A percentile compares a stretch with the other conserved stretches of the same genome.
phyloP scores from a whole-genome alignment of 257 asterid genomes.

The Nicotiana tabacum region DNA sequence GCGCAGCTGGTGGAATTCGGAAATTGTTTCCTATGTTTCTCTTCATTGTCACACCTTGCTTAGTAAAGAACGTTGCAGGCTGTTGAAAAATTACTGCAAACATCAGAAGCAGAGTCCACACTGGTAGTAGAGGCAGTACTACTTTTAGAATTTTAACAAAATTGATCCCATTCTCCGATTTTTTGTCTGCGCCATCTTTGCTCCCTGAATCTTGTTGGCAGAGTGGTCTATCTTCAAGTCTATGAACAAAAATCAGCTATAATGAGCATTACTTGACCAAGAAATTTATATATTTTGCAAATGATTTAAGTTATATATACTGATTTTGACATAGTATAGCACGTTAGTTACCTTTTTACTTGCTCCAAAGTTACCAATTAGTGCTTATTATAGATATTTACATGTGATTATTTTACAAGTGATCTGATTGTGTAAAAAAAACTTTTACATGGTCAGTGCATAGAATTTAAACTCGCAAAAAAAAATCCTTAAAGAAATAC shows the following conservation, averaged over 20 bases:
- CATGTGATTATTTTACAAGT: neutral
- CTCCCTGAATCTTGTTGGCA: conserved; percentile 29
- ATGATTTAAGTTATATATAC: too few relatives aligned
- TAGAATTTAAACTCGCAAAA: neutral
- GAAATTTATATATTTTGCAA: too few relatives aligned
- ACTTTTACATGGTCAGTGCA: neutral
- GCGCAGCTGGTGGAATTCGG: conserved; percentile 94
- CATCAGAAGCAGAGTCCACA: conserved; percentile 75
- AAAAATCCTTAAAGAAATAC: conserved; percentile 13
- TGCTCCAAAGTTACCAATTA: too few relatives aligned
- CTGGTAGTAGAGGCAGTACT: conserved; percentile 58
- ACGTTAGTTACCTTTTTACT: too few relatives aligned
- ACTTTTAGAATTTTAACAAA: conserved; percentile 35
- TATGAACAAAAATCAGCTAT: conserved; percentile 17
- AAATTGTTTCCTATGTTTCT: conserved; percentile 54
- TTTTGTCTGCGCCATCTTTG: neutral
- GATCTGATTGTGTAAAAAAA: neutral
- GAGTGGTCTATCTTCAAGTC: conserved; percentile 51
- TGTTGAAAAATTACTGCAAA: conserved; percentile 93
- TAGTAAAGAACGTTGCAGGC: conserved; percentile 91
- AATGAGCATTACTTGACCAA: neutral
- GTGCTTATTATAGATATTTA: too few relatives aligned
- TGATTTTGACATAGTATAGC: too few relatives aligned
- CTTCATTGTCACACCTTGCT: conserved; percentile 89
- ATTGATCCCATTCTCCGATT: conserved; percentile 14